Conservation (phyloP, 306 rosid genomes). For the Vigna unguiculata region DNA sequence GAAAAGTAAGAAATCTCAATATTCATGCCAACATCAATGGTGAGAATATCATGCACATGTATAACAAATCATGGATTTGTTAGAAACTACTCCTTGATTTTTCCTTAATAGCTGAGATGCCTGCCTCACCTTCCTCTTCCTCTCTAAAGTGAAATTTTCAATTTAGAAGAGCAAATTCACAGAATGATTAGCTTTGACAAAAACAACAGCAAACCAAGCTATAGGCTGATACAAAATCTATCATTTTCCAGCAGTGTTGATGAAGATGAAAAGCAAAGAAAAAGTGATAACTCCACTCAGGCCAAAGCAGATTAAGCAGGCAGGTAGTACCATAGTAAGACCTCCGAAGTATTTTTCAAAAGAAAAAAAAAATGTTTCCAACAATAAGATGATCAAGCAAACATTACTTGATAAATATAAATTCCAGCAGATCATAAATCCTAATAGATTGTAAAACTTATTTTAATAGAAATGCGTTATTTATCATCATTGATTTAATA, state of each 20-base stretch:
- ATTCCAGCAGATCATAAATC: constrained; percentile 20
- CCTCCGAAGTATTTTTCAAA: neutral
- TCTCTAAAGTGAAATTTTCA: neutral
- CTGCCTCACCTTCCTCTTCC: neutral
- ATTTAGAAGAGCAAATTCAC: neutral
- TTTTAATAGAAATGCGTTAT: constrained; percentile 21
- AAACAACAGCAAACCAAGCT: neutral
- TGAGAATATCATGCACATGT: neutral
- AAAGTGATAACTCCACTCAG: neutral
- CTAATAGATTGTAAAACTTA: neutral
- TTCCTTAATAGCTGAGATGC: neutral
- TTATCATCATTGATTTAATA: constrained; percentile 22
- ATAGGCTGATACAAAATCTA: neutral
- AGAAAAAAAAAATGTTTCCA: constrained; percentile 12
- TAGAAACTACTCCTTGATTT: neutral
- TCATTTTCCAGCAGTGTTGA: neutral
- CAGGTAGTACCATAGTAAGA: neutral
- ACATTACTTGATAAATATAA: constrained; percentile 17
- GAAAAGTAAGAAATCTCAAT: neutral
- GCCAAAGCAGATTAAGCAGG: constrained; percentile 18
- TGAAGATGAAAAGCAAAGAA: constrained; percentile 19
- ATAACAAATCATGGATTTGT: neutral
- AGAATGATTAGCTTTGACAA: neutral
- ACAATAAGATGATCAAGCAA: constrained; percentile 11
- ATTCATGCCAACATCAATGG: neutral